phyloP scores from a whole-genome alignment of 2,329 filamentous ascomycete genomes.

The Nigrograna mackinnonii region DNA sequence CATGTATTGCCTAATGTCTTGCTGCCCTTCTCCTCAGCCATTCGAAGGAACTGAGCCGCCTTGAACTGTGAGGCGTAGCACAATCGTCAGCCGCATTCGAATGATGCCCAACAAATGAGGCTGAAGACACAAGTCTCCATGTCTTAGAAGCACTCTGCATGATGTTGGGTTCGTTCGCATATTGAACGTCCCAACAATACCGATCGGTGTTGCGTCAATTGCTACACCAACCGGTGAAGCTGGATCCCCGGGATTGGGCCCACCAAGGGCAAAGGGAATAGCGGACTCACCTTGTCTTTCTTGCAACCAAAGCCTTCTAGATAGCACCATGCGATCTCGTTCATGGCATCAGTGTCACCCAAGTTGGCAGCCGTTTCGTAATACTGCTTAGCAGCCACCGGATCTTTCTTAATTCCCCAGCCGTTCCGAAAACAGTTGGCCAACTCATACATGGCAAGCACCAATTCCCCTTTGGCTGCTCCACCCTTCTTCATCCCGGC shows the following conservation, averaged over 20 bases:
- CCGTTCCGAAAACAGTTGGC: constrained; percentile 91
- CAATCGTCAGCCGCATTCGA: constrained; percentile 32
- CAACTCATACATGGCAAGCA: constrained; percentile 94
- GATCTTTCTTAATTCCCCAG: constrained; percentile 88
- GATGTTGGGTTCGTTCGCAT: constrained; percentile 10
- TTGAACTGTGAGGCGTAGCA: constrained; percentile 64
- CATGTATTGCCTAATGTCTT: constrained; percentile 94
- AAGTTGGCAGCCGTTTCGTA: constrained; percentile 98
- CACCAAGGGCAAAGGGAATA: constrained; percentile 5
- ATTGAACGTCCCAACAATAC: not conserved
- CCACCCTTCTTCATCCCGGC: constrained; percentile 92
- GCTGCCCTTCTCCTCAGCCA: constrained; percentile 85
- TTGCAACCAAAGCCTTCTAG: constrained; percentile 94
- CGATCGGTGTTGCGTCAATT: not conserved
- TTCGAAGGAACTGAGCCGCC: constrained; percentile 87
- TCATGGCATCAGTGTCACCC: constrained; percentile 97
- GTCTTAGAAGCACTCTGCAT: constrained; percentile 30
- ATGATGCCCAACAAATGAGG: constrained; percentile 48
- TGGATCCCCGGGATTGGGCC: constrained; percentile 7
- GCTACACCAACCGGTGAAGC: constrained; percentile 27
- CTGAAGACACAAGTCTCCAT: constrained; percentile 22
- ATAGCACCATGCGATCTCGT: constrained; percentile 95
- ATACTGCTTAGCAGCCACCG: constrained; percentile 84
- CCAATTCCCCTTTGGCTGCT: constrained; percentile 91
- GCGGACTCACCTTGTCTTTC: constrained; percentile 88